Evolutionary conservation across 2,329 filamentous ascomycete species (phyloP).

Genomic region (Cytospora leucostoma): DNA sequence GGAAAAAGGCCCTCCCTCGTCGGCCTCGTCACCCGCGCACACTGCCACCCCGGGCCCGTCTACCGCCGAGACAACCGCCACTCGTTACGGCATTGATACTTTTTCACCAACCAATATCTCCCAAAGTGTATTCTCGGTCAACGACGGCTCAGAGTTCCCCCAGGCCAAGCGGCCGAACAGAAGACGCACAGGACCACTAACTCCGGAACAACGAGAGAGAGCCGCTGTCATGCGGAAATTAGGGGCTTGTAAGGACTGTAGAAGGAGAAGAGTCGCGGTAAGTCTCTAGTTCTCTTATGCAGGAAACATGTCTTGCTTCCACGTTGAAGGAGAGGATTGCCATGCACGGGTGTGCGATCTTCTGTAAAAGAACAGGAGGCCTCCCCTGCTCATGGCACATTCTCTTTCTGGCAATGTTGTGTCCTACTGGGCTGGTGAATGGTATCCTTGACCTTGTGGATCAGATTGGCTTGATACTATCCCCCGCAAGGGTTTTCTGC

Average conservation of each 20-base stretch:
- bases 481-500: too few species aligned
- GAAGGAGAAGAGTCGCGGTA: slow-evolving; percentile 59
- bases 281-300: slow-evolving; percentile 37
- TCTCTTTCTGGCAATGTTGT: background rate
- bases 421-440: too few species aligned
- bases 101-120: slow-evolving; percentile 48
- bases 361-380: slow-evolving; percentile 11
- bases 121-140: slow-evolving; percentile 57
- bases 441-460: too few species aligned
- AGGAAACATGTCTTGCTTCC: background rate
- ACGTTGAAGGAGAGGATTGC: background rate
- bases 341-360: slow-evolving; percentile 1
- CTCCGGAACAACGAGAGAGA: slow-evolving; percentile 59
- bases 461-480: too few species aligned
- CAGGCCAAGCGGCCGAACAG: slow-evolving; percentile 57
- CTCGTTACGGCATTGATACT: slow-evolving; percentile 52
- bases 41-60: slow-evolving; percentile 40
- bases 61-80: slow-evolving; percentile 51
- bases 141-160: slow-evolving; percentile 56
- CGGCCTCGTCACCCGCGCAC: slow-evolving; percentile 53
- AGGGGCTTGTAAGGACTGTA: slow-evolving; percentile 58
- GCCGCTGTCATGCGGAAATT: slow-evolving; percentile 62
- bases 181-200: slow-evolving; percentile 60
- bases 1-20: slow-evolving; percentile 55
- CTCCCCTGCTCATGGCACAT: slow-evolving; percentile 26